Evolutionary conservation across 1,284 basidiomycete genomes (phyloP), one percentile per base, ranked within the genome.

Genomic region (Ustilago sp.): DNA sequence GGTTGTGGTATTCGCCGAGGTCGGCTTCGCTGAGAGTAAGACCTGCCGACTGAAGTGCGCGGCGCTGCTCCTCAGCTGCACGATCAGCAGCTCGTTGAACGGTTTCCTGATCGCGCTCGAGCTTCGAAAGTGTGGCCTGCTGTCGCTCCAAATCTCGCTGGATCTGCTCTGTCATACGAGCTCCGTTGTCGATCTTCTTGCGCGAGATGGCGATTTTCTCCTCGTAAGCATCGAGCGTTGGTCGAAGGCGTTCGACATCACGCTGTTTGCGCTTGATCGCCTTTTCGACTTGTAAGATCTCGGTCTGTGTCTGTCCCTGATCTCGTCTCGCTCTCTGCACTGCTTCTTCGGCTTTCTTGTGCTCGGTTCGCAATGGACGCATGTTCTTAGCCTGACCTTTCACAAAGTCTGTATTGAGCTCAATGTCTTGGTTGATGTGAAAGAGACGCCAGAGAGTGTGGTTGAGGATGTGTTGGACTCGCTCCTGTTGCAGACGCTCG

Each of bases 381-480:
- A 96, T 88, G 7, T 89, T 91, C 66, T 90, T 74, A 6, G 71
- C 75, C 39, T 82, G 74, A 4, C 67, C 74, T 52, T 82, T 75
- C 67, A 86, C 79, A 60, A 72, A 71, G 36, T 77, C 68, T 8
- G 77, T 75, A 51, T 78, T 79, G 51, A 68, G 54, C 11, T 73
- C 77, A 32, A 83, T 73, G 32, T 80, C 74, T 31, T 83, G 88
- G 79, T 95, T 92, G 66, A 99, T 93, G 85, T 98, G 94, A 84
- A 91, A 98, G 7, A 99, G 88, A 80, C 93, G 93, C 90, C 94
- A 96, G 9, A 99, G 88, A 8, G 95, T 89, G 54, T 94, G 92
- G 43, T 91, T 91, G 8, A 96, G 89, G 41, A 94, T 90, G 54
- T 93, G 89, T 55, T 92, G 90, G 68, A 97, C 94, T 83, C 89